A percentile compares a stretch with the other conserved stretches of the same genome.
These are phyloP conservation scores for Miamiensis avidus DNA, from an alignment of 169 alveolate species.

Conservation along the genomic window DNA sequence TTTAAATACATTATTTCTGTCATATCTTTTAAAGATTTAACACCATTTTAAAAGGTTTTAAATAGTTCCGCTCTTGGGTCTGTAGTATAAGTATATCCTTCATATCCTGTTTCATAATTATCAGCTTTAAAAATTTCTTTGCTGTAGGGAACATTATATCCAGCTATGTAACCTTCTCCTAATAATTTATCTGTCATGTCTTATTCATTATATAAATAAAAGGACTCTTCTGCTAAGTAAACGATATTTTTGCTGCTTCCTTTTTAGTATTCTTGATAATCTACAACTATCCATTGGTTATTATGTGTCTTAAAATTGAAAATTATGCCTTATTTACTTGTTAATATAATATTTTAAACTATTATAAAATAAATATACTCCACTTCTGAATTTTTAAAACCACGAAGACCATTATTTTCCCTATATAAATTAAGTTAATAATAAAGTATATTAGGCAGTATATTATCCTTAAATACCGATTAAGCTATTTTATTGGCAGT, in stretches of 20 bases:
- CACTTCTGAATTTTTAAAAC: constrained; percentile 47
- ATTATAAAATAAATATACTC: too few species aligned
- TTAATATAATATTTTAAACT: too few species aligned
- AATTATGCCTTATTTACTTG: too few species aligned
- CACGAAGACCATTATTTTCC: constrained; percentile 53
- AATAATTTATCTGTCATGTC: constrained; percentile 30
- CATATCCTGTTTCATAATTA: constrained; percentile 15
- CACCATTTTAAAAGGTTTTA: constrained; percentile 25
- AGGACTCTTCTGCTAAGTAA: constrained; percentile 46
- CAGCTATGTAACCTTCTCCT: constrained; percentile 47
- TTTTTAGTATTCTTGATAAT: constrained; percentile 26
- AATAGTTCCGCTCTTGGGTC: constrained; percentile 47
- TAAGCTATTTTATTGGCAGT: constrained; percentile 55
- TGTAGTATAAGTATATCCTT: constrained; percentile 34
- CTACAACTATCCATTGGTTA: constrained; percentile 52
- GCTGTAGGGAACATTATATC: constrained; percentile 51
- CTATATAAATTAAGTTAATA: too few species aligned
- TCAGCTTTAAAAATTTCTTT: constrained; percentile 40
- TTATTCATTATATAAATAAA: constrained; percentile 25
- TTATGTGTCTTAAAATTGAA: too few species aligned
- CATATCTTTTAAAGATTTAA: constrained; percentile 9
- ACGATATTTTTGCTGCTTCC: constrained; percentile 24
- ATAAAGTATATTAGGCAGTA: too few species aligned
- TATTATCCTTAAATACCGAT: constrained; percentile 40
- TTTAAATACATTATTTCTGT: constrained; percentile 42